These are phyloP conservation scores for Xylaria sp. DNA, from an alignment of 2,329 filamentous ascomycete genomes.

Conservation along the genomic window DNA sequence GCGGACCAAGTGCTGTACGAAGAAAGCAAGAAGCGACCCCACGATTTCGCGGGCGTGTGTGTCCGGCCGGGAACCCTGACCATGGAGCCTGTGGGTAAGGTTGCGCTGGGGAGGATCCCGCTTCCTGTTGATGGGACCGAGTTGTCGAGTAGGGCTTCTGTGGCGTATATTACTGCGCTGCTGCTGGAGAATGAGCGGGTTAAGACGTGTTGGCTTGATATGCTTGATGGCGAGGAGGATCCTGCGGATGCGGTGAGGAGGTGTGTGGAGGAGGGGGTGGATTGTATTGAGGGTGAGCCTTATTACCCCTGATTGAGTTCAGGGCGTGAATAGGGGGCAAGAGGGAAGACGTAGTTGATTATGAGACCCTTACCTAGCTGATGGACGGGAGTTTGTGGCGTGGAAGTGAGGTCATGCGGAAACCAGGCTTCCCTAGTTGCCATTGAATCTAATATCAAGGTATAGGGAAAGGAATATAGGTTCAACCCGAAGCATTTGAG, in stretches of 20 bases:
- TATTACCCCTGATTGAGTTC: slow-evolving; percentile 48
- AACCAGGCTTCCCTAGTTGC: too few relatives aligned
- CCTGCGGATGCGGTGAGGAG: slow-evolving; percentile 60
- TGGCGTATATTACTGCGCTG: slow-evolving; percentile 67
- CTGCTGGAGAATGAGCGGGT: slow-evolving; percentile 62
- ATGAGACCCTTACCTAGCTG: too few relatives aligned
- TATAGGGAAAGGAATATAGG: too few relatives aligned
- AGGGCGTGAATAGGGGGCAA: neutral
- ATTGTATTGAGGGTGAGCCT: slow-evolving; percentile 65
- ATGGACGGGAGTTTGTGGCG: too few relatives aligned
- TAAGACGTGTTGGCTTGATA: slow-evolving; percentile 65
- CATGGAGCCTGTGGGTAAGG: slow-evolving; percentile 59
- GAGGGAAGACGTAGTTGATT: neutral
- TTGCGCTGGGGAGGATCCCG: slow-evolving; percentile 61
- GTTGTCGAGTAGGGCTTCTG: slow-evolving; percentile 64
- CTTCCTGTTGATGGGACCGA: slow-evolving; percentile 46
- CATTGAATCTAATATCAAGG: too few relatives aligned
- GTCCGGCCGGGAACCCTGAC: slow-evolving; percentile 65
- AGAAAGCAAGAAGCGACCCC: slow-evolving; percentile 54
- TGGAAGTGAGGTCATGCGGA: too few relatives aligned
- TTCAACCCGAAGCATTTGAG: too few relatives aligned
- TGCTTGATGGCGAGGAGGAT: slow-evolving; percentile 65
- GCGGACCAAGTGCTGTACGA: slow-evolving; percentile 68
- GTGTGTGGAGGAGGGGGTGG: slow-evolving; percentile 61
- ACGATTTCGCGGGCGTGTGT: slow-evolving; percentile 60